Conservation (phyloP, 2,329 filamentous ascomycete genomes). For the Xylaria sp. region DNA sequence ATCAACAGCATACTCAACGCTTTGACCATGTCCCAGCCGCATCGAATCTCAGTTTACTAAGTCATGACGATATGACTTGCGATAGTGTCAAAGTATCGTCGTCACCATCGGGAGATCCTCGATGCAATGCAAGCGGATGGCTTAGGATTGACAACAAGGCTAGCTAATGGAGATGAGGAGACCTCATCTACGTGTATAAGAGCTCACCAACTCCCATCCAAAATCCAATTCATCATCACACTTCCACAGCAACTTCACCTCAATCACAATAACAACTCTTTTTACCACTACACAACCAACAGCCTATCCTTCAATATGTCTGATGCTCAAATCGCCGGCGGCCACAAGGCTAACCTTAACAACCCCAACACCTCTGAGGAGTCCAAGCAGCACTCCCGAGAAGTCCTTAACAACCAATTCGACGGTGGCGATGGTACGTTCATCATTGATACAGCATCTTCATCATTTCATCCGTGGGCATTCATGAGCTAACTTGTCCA, state of each 20-base stretch:
- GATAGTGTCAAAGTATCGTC: background rate
- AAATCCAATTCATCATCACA: background rate
- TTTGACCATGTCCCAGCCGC: background rate
- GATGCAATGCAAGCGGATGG: background rate
- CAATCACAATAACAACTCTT: background rate
- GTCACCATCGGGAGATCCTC: background rate
- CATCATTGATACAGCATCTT: background rate
- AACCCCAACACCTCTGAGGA: conserved; percentile 66
- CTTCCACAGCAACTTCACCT: background rate
- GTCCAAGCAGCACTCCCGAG: conserved; percentile 63
- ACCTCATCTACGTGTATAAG: background rate
- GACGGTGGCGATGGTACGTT: background rate
- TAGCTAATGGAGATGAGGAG: background rate
- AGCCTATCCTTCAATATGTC: conserved; percentile 52
- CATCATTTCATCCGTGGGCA: background rate
- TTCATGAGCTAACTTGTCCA: background rate
- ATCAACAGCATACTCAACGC: background rate
- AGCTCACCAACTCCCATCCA: background rate
- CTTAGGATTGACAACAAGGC: background rate
- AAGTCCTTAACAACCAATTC: background rate
- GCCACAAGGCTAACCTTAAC: conserved; percentile 68
- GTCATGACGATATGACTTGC: background rate
- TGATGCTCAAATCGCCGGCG: conserved; percentile 63
- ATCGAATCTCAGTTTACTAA: background rate
- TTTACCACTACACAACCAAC: background rate